Percentiles rank a stretch among this genome's conserved stretches.
Conservation (phyloP, 1,139 yeast genomes). For the Yamadazyma oceani region DNA sequence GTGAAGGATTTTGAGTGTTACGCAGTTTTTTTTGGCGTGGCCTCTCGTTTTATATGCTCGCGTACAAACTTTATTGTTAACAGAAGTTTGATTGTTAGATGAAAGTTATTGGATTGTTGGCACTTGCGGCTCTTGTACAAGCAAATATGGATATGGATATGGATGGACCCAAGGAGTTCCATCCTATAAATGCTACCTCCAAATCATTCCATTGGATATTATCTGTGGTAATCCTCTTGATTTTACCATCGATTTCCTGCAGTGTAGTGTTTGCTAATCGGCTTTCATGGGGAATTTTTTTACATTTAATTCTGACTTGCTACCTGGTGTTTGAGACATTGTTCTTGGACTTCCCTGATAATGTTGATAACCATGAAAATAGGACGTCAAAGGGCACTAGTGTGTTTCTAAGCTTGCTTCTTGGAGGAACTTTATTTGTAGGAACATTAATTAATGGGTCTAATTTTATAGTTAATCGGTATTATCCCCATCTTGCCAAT, state of each 20-base stretch:
- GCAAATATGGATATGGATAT: no score
- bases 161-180: slow-evolving; percentile 42
- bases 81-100: background rate
- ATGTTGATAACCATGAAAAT: slow-evolving; percentile 59
- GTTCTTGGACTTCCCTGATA: slow-evolving; percentile 61
- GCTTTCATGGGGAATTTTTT: slow-evolving; percentile 42
- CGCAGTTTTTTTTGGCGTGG: no score
- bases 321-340: slow-evolving; percentile 58
- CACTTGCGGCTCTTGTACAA: slow-evolving; percentile 1
- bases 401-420: slow-evolving; percentile 53
- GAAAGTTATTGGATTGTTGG: background rate
- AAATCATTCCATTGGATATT: slow-evolving; percentile 66
- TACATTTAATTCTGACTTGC: slow-evolving; percentile 48
- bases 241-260: slow-evolving; percentile 57
- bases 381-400: slow-evolving; percentile 65
- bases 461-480: slow-evolving; percentile 40
- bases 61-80: background rate
- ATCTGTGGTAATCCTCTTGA: slow-evolving; percentile 43
- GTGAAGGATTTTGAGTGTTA: no score
- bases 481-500: slow-evolving; percentile 31
- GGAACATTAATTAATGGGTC: slow-evolving; percentile 60
- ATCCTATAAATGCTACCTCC: slow-evolving; percentile 48
- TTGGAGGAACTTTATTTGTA: slow-evolving; percentile 47
- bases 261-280: slow-evolving; percentile 55
- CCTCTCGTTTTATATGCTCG: no score